Evolutionary conservation across 2,329 filamentous ascomycete species (phyloP), one percentile per base, ranked within the genome.

Genomic region (Emmonsiellopsis sp.): DNA sequence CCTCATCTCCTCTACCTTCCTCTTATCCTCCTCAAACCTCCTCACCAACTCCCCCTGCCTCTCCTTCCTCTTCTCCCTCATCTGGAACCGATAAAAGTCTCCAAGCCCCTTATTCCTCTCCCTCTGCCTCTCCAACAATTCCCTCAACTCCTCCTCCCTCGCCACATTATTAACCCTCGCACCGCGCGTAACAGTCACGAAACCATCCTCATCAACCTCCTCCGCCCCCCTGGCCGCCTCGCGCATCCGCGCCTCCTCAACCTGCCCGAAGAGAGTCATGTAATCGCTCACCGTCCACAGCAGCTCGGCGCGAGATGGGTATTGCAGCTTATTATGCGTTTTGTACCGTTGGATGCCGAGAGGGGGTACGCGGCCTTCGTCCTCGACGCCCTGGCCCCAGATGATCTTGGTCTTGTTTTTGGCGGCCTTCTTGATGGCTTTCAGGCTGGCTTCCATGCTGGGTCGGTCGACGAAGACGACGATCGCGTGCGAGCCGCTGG

Each of bases 131-230:
- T 72, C 72, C 55, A 76, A 72, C 63, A 80, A 70, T 44, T 76
- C 77, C 64, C 83, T 80, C 13, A 84, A 82, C 62, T 87, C 89
- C 61, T 85, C 85, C 57, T 83, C 79, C 52, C 84, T 80, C 1
- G 87, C 90, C 1, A 88, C 84, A n/a, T 85, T 86, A 6, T 78
- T 78, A 54, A 85, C 77, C 55, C 79, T 78, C 40, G 87, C 87
- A 30, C 90, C 90, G 52, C 87, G 80, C 1, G 85, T 87, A 26
- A 98, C 93, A 3, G 91, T 97, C 48, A 97, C 80, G 67, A 98
- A 98, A 1, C 93, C 93, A 69, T 98, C 93, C 65, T 89, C 91
- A 68, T 98, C 93, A 0, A 92, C 89, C 63, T 89, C 84, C 61
- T 86, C 85, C 56, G 88, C 83, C 57, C 85, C 74, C 53, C 80